A percentile compares a stretch with the other conserved stretches of the same genome.
phyloP scores from a whole-genome alignment of 257 asterid genomes.

The Scutellaria galericulata region DNA sequence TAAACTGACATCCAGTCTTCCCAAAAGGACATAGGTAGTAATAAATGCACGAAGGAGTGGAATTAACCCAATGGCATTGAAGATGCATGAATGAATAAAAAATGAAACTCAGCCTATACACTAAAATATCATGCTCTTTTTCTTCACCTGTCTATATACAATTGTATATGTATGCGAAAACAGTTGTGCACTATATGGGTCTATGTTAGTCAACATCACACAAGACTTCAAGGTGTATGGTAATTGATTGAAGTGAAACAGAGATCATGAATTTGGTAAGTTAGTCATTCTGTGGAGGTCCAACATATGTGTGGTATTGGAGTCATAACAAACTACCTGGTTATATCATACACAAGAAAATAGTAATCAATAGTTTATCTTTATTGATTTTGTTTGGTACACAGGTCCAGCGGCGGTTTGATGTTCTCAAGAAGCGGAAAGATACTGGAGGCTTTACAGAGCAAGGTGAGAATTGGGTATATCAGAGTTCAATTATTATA shows the following conservation, averaged over 20 bases:
- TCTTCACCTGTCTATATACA: not conserved
- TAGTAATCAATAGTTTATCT: not conserved
- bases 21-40: no score
- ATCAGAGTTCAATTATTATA: slow-evolving; percentile 8
- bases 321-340: slow-evolving; percentile 10
- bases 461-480: slow-evolving; percentile 59
- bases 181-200: not conserved
- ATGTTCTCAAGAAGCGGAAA: slow-evolving; percentile 84
- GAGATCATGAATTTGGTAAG: not conserved
- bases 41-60: no score
- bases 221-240: not conserved
- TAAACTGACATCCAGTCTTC: no score
- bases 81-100: not conserved
- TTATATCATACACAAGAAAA: slow-evolving; percentile 21
- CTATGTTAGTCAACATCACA: slow-evolving; percentile 1
- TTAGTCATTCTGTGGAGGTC: slow-evolving; percentile 11
- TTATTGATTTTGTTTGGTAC: slow-evolving; percentile 28
- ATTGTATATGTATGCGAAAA: not conserved
- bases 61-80: not conserved
- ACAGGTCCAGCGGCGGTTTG: slow-evolving; percentile 95
- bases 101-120: not conserved
- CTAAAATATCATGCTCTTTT: not conserved
- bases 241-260: not conserved
- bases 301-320: not conserved
- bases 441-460: slow-evolving; percentile 85